A percentile compares a stretch with the other conserved stretches of the same genome.
Evolutionary conservation across 2,329 filamentous ascomycete species (phyloP).

Genomic region (Aphanoascus verrucosus): DNA sequence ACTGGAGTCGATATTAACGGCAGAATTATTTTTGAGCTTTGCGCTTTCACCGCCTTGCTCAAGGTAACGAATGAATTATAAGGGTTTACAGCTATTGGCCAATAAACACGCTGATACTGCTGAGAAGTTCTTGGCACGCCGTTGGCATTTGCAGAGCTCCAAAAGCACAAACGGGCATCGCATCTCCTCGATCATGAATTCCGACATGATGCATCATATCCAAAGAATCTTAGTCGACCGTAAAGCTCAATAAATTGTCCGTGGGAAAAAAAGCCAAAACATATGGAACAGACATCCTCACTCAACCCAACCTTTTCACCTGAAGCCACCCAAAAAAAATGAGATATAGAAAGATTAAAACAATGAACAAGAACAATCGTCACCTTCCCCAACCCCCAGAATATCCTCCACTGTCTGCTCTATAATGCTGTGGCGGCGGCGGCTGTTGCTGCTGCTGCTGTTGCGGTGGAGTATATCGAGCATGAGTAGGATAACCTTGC

Average conservation of each 20-base stretch:
- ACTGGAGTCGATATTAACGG: background rate
- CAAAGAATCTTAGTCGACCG: background rate
- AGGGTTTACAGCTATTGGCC: background rate
- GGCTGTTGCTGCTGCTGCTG: slow-evolving; percentile 10
- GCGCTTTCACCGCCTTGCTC: slow-evolving; percentile 3
- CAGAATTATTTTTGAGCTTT: slow-evolving; percentile 9
- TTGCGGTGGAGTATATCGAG: slow-evolving; percentile 9
- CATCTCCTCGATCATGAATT: background rate
- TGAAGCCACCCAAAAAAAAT: background rate
- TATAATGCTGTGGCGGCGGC: slow-evolving; percentile 12
- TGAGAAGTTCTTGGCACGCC: background rate
- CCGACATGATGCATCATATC: background rate
- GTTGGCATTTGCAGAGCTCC: too few species aligned
- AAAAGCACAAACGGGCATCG: too few species aligned
- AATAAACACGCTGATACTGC: background rate
- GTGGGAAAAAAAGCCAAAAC: background rate
- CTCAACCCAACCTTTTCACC: background rate
- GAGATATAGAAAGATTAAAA: background rate
- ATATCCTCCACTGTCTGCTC: slow-evolving; percentile 14
- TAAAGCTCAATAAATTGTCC: background rate
- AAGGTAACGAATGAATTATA: background rate
- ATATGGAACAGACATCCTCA: background rate
- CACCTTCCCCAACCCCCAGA: slow-evolving; percentile 10
- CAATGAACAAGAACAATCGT: background rate
- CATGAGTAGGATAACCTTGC: slow-evolving; percentile 6